These are phyloP conservation scores for Yamadazyma diospyri DNA, from an alignment of 1,139 yeast genomes.

Conservation along the genomic window DNA sequence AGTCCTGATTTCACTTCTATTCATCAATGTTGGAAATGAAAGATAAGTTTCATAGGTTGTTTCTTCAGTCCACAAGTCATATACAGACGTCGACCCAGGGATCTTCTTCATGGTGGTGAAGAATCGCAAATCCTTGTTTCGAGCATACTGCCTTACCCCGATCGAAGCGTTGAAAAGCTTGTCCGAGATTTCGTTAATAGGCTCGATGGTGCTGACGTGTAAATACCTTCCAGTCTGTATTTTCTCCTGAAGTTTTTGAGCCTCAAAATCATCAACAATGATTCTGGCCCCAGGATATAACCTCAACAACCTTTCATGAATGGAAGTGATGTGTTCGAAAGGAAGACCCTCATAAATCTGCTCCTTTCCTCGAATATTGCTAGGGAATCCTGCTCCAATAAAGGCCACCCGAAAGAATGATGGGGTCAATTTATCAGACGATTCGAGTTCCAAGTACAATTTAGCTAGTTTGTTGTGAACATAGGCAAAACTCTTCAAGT, in stretches of 20 bases:
- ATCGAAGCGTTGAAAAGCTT: constrained; percentile 47
- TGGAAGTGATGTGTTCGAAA: constrained; percentile 82
- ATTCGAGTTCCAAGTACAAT: constrained; percentile 64
- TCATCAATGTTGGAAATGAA: constrained; percentile 86
- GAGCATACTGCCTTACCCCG: constrained; percentile 66
- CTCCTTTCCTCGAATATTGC: constrained; percentile 67
- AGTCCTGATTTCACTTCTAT: constrained; percentile 67
- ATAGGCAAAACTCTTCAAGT: constrained; percentile 70
- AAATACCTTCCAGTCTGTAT: constrained; percentile 70
- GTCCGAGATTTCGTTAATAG: constrained; percentile 53
- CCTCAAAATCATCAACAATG: constrained; percentile 64
- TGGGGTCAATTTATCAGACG: constrained; percentile 70
- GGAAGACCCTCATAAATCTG: constrained; percentile 86
- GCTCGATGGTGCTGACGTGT: constrained; percentile 71
- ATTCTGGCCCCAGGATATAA: constrained; percentile 83
- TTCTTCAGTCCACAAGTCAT: constrained; percentile 87
- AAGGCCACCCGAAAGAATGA: constrained; percentile 78
- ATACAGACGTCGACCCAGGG: constrained; percentile 71
- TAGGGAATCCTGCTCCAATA: constrained; percentile 84
- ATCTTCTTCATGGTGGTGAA: constrained; percentile 69
- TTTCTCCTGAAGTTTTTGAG: constrained; percentile 43
- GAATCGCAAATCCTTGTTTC: constrained; percentile 65
- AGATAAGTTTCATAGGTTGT: constrained; percentile 71
- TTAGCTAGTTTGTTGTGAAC: constrained; percentile 69
- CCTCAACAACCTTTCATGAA: constrained; percentile 71